A percentile compares a stretch with the other conserved stretches of the same genome.
Conservation (phyloP, 768 basidiomycete species). For the Boletus rubescentipes region DNA sequence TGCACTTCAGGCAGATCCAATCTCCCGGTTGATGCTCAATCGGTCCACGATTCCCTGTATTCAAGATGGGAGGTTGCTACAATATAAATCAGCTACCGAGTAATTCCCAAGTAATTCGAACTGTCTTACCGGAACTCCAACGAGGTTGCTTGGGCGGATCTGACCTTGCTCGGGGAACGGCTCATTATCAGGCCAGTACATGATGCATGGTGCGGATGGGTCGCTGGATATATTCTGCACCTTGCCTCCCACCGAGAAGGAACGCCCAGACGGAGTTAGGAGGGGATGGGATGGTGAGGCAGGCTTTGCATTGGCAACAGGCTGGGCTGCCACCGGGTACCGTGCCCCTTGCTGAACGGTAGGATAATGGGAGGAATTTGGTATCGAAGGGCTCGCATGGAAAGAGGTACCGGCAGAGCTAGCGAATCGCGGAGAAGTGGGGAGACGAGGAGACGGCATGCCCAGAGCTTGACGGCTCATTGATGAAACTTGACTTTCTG, state of each 20-base stretch:
- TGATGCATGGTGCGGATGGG: constrained; percentile 70
- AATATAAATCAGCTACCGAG: not conserved
- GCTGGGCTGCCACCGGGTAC: constrained; percentile 28
- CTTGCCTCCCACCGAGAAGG: constrained; percentile 72
- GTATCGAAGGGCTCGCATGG: constrained; percentile 21
- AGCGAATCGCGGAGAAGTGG: constrained; percentile 28
- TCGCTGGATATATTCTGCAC: constrained; percentile 79
- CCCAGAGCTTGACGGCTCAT: constrained; percentile 31
- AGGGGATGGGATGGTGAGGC: constrained; percentile 58
- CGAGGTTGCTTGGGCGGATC: constrained; percentile 59
- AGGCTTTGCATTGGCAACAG: constrained; percentile 31
- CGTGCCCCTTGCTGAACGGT: constrained; percentile 18
- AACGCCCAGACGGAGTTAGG: constrained; percentile 80
- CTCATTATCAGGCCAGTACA: constrained; percentile 93
- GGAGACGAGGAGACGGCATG: constrained; percentile 22
- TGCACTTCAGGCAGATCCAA: constrained; percentile 83
- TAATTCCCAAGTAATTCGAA: not conserved
- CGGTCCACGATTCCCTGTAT: constrained; percentile 85
- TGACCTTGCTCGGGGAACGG: constrained; percentile 78
- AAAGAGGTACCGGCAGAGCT: constrained; percentile 18
- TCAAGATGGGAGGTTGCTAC: constrained; percentile 82
- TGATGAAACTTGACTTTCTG: constrained; percentile 33
- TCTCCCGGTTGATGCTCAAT: constrained; percentile 84
- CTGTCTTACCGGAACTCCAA: constrained; percentile 51
- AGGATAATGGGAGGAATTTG: constrained; percentile 33